Percentiles rank a stretch among this genome's conserved stretches.
These are phyloP conservation scores for Kurtzmaniella cleridarum DNA, from an alignment of 805 yeast genomes.

Conservation along the genomic window DNA sequence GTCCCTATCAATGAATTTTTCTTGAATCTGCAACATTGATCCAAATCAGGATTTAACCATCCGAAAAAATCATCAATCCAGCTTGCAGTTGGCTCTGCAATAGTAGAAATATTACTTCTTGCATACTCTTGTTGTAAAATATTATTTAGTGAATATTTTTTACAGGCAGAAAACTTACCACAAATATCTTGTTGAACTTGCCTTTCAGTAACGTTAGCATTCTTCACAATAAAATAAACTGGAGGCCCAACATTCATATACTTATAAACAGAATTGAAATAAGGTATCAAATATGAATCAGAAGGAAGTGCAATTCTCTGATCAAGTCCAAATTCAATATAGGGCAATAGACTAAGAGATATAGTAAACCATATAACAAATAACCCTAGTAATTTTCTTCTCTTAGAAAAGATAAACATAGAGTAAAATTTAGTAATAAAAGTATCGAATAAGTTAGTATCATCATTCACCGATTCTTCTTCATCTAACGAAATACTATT, in stretches of 20 bases:
- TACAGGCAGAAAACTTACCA: slow-evolving; percentile 83
- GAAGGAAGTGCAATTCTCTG: slow-evolving; percentile 84
- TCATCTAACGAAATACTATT: slow-evolving; percentile 9
- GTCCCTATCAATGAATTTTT: slow-evolving; percentile 35
- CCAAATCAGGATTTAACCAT: slow-evolving; percentile 82
- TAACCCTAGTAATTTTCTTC: slow-evolving; percentile 43
- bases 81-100: slow-evolving; percentile 78
- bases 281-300: slow-evolving; percentile 75
- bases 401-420: slow-evolving; percentile 49
- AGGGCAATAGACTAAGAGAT: slow-evolving; percentile 66
- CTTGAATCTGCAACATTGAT: slow-evolving; percentile 75
- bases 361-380: slow-evolving; percentile 63
- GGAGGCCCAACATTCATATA: slow-evolving; percentile 91
- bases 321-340: slow-evolving; percentile 73
- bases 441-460: slow-evolving; percentile 13
- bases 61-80: slow-evolving; percentile 91
- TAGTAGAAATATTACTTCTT: slow-evolving; percentile 56
- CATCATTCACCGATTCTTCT: slow-evolving; percentile 1
- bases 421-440: slow-evolving; percentile 49
- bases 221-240: slow-evolving; percentile 74
- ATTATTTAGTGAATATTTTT: slow-evolving; percentile 72
- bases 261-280: slow-evolving; percentile 69
- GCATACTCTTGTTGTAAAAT: slow-evolving; percentile 80
- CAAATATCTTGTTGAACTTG: slow-evolving; percentile 69
- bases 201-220: slow-evolving; percentile 56